Base-by-base conservation (phyloP, 805 yeast genomes). In the Saccharomyces paradoxus region DNA sequence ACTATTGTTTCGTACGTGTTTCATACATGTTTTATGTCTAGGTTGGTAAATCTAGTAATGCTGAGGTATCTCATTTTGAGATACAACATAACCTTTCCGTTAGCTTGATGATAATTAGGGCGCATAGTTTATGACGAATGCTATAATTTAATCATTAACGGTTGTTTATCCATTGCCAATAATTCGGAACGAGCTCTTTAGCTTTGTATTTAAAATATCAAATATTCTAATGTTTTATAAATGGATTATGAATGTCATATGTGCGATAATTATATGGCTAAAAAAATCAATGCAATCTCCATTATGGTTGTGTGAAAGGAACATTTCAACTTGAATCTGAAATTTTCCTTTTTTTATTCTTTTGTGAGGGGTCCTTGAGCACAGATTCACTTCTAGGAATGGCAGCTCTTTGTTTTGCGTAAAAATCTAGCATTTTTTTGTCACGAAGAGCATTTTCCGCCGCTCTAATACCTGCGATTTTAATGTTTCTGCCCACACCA, bases 391-490 rank as follows among this genome's bases (percentile, higher is more conserved):
- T 71, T 59, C 78, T 74, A 29, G 83, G 83, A 14, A 76, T 74
- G 13, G 75, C 64, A n/a, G 83, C 77, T 56, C 96, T 74, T 22
- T 77, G 56, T 46, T 75, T 74, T 13, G 82, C 81, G 65, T 80
- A 88, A 62, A 84, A 84, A 56, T 86, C 91, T 49, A 89, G 74
- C 30, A 81, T 55, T 0, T 72, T 73, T 47, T 78, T 79, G 58
- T 88, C 82, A 10, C 72, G 70, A 49, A 92, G 72, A 0, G 92
- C 96, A 51, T 76, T 74, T 83, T 84, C 85, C 0, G 99, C 99
- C 0, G 97, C 97, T 53, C 85, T 74, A 24, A 81, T 69, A 0
- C 96, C 94, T 0, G 97, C 98, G 29, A 82, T 84, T 66, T 86
- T 87, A 3, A 77, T 73, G 57, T 81, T 84, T 26, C 79, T 75